These are phyloP conservation scores for Pythium rishiriense DNA, from an alignment of 352 stramenopile genomes.

Conservation along the genomic window DNA sequence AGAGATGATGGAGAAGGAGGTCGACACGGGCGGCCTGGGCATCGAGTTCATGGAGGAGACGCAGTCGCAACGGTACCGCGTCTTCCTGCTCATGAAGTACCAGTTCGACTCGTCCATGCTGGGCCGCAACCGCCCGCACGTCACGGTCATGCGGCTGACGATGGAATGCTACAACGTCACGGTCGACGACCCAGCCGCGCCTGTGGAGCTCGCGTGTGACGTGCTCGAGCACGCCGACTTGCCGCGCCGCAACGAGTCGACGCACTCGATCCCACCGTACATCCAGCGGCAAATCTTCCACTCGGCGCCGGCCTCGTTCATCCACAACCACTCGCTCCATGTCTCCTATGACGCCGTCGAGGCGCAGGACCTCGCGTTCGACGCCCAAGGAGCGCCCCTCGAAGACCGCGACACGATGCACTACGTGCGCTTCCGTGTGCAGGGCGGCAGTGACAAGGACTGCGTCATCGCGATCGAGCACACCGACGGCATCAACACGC, in stretches of 20 bases:
- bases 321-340: conserved; percentile 41
- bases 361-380: conserved; percentile 45
- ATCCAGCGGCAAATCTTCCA: conserved; percentile 50
- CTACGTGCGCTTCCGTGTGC: conserved; percentile 58
- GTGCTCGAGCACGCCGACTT: conserved; percentile 61
- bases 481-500: conserved; percentile 39
- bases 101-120: conserved; percentile 60
- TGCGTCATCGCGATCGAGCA: conserved; percentile 58
- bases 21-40: conserved; percentile 32
- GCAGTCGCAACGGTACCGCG: conserved; percentile 43
- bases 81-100: conserved; percentile 61
- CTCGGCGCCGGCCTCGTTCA: conserved; percentile 34
- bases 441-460: conserved; percentile 34
- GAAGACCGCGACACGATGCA: conserved; percentile 35
- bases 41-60: conserved; percentile 44
- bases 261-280: conserved; percentile 32
- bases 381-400: conserved; percentile 20
- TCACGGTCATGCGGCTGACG: conserved; percentile 50
- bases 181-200: conserved; percentile 3
- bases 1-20: conserved; percentile 45
- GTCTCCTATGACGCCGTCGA: conserved; percentile 57
- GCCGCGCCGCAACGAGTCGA: conserved; percentile 47
- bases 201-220: conserved; percentile 36
- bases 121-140: conserved; percentile 49
- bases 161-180: conserved; percentile 60